Evolutionary conservation across 257 asterid species (phyloP).

Genomic region (Capsicum baccatum): DNA sequence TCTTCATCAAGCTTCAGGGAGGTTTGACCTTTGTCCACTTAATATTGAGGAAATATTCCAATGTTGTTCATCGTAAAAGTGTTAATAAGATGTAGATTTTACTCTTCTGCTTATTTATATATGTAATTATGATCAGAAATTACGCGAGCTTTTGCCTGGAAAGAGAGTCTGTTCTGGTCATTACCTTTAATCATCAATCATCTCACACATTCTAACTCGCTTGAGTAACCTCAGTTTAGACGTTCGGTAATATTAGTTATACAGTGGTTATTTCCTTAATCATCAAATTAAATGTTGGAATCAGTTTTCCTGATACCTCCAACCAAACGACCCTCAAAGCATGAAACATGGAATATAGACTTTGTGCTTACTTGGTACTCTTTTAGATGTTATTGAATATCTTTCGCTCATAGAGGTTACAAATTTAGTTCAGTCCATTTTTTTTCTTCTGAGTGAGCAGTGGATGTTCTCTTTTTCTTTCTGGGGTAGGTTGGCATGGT

Average conservation of each 20-base stretch:
- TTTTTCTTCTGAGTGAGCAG: neutral
- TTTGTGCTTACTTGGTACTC: neutral
- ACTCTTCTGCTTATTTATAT: neutral
- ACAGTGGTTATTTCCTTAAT: neutral
- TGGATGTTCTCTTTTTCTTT: neutral
- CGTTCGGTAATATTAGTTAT: neutral
- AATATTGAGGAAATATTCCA: neutral
- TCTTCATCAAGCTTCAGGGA: neutral
- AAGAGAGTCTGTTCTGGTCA: neutral
- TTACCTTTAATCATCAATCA: conserved; percentile 7
- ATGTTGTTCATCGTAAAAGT: neutral
- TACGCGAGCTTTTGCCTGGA: neutral
- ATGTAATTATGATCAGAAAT: conserved; percentile 19
- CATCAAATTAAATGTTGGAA: neutral
- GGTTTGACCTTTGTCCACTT: neutral
- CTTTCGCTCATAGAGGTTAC: neutral
- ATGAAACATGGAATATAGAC: conserved; percentile 1
- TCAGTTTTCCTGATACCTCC: neutral
- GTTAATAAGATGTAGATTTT: neutral
- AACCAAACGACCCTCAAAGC: neutral
- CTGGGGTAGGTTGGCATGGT: neutral
- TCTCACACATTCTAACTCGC: neutral
- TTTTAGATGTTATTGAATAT: conserved; percentile 9
- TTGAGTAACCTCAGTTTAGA: neutral
- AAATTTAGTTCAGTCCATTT: neutral